A percentile compares a stretch with the other conserved stretches of the same genome.
Conservation (phyloP, 495 filamentous ascomycete genomes). For the Hyaloscypha bicolor region DNA sequence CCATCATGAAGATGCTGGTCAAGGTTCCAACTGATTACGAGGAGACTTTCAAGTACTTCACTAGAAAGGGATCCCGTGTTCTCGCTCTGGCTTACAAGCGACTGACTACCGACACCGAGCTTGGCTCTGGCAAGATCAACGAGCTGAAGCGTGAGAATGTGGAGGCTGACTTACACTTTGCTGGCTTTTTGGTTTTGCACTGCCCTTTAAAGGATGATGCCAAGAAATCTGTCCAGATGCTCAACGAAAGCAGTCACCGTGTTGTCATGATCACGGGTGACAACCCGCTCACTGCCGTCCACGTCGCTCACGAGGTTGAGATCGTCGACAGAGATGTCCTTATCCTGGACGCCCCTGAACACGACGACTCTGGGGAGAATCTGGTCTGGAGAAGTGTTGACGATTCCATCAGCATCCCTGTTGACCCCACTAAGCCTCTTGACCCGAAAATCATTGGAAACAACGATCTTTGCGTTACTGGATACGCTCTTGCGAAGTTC, state of each 20-base stretch:
- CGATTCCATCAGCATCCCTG: constrained; percentile 83
- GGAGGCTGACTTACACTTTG: constrained; percentile 82
- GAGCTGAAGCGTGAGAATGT: constrained; percentile 90
- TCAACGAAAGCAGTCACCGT: constrained; percentile 98
- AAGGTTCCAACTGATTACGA: constrained; percentile 86
- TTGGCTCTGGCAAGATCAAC: constrained; percentile 84
- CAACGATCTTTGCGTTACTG: constrained; percentile 96
- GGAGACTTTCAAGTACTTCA: constrained; percentile 98
- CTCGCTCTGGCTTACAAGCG: constrained; percentile 93
- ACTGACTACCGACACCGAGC: constrained; percentile 75
- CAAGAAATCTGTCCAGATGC: constrained; percentile 89
- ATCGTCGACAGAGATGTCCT: constrained; percentile 96
- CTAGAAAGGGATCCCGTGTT: constrained; percentile 89
- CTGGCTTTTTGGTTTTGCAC: constrained; percentile 93
- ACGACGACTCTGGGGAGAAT: constrained; percentile 77
- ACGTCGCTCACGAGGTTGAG: constrained; percentile 94
- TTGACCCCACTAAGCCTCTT: constrained; percentile 79
- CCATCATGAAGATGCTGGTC: constrained; percentile 88
- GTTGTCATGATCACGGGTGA: constrained; percentile 99
- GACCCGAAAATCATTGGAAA: constrained; percentile 78
- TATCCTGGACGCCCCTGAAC: constrained; percentile 92
- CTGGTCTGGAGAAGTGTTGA: constrained; percentile 96
- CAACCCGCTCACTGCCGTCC: constrained; percentile 94
- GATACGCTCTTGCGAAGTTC: constrained; percentile 90
- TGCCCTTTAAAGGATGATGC: constrained; percentile 97